Base-by-base conservation (phyloP, 345 rosid genomes). In the Eucalyptus marginata region DNA sequence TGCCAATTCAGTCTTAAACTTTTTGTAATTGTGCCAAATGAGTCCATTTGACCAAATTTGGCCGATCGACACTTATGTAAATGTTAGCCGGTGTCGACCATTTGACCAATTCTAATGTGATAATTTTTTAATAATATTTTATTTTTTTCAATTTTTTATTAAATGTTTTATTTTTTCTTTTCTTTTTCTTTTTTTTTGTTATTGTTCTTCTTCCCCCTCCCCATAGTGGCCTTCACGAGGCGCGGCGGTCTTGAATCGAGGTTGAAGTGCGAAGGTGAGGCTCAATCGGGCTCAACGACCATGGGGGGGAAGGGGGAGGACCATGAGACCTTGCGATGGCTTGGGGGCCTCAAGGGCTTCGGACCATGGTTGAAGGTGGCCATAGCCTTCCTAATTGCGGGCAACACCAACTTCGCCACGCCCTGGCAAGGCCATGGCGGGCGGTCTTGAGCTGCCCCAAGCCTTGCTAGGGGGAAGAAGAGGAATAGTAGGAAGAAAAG, bases 211-310 rank as follows among this genome's bases (percentile, higher is more conserved):
- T 17, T 17, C 10, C 56, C 24, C 10, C 10, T 3, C 58, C 5
- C 25, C 58, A 52, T 18, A 52, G 58, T 52, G 58, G 10, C 24
- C 4, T 52, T 18, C 1, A 10, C 0, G 4, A 18, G 24, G 56
- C 0, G 0, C 0, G 7, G 0, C 0, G 0, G 0, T 8, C 56
- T 52, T 52, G 7, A 8, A 52, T 18, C 7, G 4, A 18, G 24
- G 58, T 52, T 0, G 0, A 52, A 52, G 58, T 18, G 25, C 7
- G 10, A 9, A 0, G 0, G 0, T 0, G 5, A 52, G 58, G 58
- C 1, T 52, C 58, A 52, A 7, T 52, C 3, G 25, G 25, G 58
- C 58, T 0, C 0, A 1, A 52, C 0, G 0, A 52, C 24, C 58
- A 52, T 0, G 10, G 18, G 7, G 24, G 3, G 56, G 7, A 4